These are phyloP conservation scores for Teratosphaeria nubilosa DNA, from an alignment of 2,329 filamentous ascomycete species.

Conservation along the genomic window DNA sequence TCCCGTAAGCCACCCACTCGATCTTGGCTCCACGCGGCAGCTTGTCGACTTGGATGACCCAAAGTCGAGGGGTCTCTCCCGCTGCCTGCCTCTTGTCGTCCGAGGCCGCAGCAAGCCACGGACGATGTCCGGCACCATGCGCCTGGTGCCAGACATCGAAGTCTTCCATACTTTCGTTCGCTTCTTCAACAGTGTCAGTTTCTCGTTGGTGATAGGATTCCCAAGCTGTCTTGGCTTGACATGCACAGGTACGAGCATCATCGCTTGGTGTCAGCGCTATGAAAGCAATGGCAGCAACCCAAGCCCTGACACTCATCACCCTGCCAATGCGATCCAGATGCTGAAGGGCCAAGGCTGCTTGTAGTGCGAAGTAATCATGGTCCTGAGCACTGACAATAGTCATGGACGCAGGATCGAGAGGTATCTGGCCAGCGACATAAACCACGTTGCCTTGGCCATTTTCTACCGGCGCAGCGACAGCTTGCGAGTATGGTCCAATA, in stretches of 20 bases:
- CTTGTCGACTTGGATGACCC: conserved; percentile 64
- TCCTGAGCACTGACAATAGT: conserved; percentile 26
- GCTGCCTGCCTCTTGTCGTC: background rate
- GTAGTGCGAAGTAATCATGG: conserved; percentile 28
- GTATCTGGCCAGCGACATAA: conserved; percentile 82
- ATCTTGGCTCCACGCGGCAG: conserved; percentile 64
- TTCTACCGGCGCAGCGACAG: conserved; percentile 47
- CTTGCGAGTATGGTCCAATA: conserved; percentile 94
- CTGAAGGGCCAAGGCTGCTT: conserved; percentile 67
- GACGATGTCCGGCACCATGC: conserved; percentile 33
- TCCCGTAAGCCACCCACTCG: conserved; percentile 54
- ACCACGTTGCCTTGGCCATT: conserved; percentile 31
- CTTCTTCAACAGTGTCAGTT: conserved; percentile 3
- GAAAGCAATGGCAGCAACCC: conserved; percentile 67
- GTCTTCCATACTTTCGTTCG: conserved; percentile 24
- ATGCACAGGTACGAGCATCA: conserved; percentile 19
- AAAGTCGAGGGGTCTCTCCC: conserved; percentile 49
- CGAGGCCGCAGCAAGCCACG: conserved; percentile 13
- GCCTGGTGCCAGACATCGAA: conserved; percentile 58
- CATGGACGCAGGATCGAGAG: conserved; percentile 76
- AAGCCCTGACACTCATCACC: conserved; percentile 62
- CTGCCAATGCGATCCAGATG: conserved; percentile 77
- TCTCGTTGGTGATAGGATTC: conserved; percentile 13
- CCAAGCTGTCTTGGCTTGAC: conserved; percentile 33
- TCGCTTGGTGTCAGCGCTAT: conserved; percentile 39